Evolutionary conservation across 495 filamentous ascomycete species (phyloP).

Genomic region (Penicillium pulvis): DNA sequence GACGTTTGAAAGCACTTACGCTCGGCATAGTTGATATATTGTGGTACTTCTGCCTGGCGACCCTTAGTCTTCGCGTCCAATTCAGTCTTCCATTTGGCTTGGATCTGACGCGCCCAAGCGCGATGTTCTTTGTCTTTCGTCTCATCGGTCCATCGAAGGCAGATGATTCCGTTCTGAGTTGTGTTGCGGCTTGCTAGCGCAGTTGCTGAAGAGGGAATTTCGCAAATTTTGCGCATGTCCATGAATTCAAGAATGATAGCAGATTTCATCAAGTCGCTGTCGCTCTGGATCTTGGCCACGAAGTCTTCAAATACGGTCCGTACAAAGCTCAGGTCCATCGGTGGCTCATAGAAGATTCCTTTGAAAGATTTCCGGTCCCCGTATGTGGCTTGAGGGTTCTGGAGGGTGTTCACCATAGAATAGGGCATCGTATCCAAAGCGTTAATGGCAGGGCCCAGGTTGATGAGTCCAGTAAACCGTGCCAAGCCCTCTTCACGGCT

Average conservation of each 20-base stretch:
- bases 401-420: constrained; percentile 42
- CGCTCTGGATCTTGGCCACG: constrained; percentile 30
- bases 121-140: constrained; percentile 33
- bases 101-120: constrained; percentile 31
- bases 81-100: constrained; percentile 32
- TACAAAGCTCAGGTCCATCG: constrained; percentile 36
- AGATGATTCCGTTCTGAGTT: constrained; percentile 40
- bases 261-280: constrained; percentile 26
- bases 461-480: constrained; percentile 42
- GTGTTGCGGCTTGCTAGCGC: constrained; percentile 35
- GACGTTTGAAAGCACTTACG: constrained; percentile 30
- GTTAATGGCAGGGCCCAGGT: constrained; percentile 39
- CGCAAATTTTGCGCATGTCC: constrained; percentile 38
- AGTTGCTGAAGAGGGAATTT: constrained; percentile 25
- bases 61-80: constrained; percentile 18
- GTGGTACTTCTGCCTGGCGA: constrained; percentile 26
- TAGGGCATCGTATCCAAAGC: constrained; percentile 46
- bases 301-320: constrained; percentile 41
- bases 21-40: constrained; percentile 48
- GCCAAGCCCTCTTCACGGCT: constrained; percentile 39
- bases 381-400: constrained; percentile 42
- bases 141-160: constrained; percentile 34
- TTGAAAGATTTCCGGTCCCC: constrained; percentile 49
- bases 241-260: constrained; percentile 38
- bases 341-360: constrained; percentile 50